Conservation (phyloP, 768 basidiomycete species). For the Pleurotus giganteus region DNA sequence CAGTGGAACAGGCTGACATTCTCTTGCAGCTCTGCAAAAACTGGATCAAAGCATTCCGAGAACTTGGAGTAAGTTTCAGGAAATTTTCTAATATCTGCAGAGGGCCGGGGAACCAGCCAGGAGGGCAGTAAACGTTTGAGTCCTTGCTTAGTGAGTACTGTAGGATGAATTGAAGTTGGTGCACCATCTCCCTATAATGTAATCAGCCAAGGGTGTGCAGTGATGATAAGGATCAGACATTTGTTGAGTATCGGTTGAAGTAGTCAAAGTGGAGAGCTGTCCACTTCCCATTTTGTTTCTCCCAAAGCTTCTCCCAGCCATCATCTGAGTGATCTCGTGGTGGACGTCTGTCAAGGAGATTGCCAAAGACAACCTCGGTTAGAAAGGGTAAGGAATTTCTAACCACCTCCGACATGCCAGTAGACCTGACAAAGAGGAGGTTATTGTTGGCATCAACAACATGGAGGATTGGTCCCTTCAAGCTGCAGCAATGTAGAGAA, state of each 20-base stretch:
- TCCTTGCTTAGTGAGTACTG: background rate
- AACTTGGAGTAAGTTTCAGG: background rate
- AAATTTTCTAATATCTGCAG: background rate
- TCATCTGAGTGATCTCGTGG: no score
- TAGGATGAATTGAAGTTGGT: background rate
- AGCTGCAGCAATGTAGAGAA: no score
- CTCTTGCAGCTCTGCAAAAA: background rate
- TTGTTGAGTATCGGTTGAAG: background rate
- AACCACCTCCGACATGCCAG: no score
- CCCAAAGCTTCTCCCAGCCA: no score
- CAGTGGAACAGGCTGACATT: background rate
- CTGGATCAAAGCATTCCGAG: background rate
- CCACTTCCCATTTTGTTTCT: background rate
- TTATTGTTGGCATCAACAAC: no score
- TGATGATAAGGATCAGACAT: background rate
- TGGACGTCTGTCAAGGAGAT: no score
- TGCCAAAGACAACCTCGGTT: no score
- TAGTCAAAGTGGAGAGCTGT: background rate
- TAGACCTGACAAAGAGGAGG: no score
- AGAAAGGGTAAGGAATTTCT: no score
- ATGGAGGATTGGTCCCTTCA: no score
- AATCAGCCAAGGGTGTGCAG: background rate
- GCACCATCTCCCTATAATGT: background rate
- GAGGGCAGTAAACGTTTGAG: background rate
- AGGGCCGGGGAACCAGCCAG: background rate